A percentile compares a stretch with the other conserved stretches of the same genome.
These are phyloP conservation scores for Solioccasus polychromus DNA, from an alignment of 768 basidiomycete genomes.

Conservation along the genomic window DNA sequence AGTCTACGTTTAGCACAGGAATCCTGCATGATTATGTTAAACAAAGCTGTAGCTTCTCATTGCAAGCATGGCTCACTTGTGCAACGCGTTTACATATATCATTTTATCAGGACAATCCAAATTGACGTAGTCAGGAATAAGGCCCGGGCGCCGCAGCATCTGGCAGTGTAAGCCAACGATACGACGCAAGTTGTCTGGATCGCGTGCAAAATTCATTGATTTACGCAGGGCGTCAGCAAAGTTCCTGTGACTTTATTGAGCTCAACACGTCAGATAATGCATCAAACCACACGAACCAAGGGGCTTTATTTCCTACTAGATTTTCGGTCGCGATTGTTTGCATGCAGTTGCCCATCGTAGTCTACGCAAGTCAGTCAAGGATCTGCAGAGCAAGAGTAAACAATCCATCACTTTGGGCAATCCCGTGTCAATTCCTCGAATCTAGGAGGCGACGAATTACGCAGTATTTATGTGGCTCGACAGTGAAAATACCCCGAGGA, in stretches of 20 bases:
- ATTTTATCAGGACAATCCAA: constrained; percentile 4
- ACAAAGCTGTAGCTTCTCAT: neutral
- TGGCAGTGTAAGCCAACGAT: constrained; percentile 3
- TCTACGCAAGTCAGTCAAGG: neutral
- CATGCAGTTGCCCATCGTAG: constrained; percentile 6
- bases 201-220: neutral
- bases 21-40: too few species aligned
- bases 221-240: neutral
- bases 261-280: neutral
- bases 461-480: too few species aligned
- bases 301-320: neutral
- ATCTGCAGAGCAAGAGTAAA: neutral
- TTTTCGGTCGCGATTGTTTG: constrained; percentile 2
- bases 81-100: constrained; percentile 2
- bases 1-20: neutral
- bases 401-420: neutral
- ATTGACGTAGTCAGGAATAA: neutral
- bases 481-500: constrained; percentile 1
- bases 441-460: too few species aligned
- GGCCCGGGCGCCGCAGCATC: neutral
- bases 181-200: neutral
- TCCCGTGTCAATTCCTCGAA: neutral
- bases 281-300: constrained; percentile 1
- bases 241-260: neutral
- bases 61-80: neutral